Evolutionary conservation across 345 rosid genomes (phyloP).

Genomic region (Hirschfeldia incana): DNA sequence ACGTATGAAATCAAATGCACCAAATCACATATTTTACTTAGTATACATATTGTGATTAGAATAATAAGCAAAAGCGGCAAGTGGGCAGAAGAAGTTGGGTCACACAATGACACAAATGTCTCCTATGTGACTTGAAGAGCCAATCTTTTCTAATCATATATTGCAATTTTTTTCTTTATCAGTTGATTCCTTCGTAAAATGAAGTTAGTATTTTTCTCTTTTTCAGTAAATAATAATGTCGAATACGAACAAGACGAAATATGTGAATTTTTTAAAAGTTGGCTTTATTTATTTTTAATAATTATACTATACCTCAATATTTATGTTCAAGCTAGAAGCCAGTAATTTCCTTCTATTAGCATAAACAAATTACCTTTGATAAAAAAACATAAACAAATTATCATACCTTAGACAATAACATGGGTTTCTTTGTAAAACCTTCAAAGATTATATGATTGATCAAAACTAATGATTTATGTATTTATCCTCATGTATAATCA

Average conservation of each 20-base stretch:
- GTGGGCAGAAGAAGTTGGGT: slow-evolving; percentile 24
- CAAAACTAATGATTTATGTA: neutral
- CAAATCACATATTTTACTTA: neutral
- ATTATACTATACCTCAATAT: neutral
- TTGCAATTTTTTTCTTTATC: neutral
- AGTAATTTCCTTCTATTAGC: neutral
- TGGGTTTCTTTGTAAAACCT: neutral
- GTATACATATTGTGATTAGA: slow-evolving; percentile 4
- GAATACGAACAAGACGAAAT: neutral
- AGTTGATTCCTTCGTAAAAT: slow-evolving; percentile 17
- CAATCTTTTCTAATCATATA: slow-evolving; percentile 15
- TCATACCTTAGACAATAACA: no score
- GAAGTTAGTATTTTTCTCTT: neutral
- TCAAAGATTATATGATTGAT: neutral
- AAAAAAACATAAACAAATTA: neutral
- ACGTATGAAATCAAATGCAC: slow-evolving; percentile 4
- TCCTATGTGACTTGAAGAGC: slow-evolving; percentile 34
- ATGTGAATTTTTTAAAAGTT: slow-evolving; percentile 10
- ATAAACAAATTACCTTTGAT: neutral
- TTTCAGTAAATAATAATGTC: neutral
- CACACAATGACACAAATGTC: slow-evolving; percentile 20
- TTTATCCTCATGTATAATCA: no score
- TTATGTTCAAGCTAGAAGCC: neutral
- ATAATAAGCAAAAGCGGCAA: slow-evolving; percentile 13
- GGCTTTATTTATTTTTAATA: neutral